Conservation (phyloP, 164 flowering plant species). For the Litsea cubeba region DNA sequence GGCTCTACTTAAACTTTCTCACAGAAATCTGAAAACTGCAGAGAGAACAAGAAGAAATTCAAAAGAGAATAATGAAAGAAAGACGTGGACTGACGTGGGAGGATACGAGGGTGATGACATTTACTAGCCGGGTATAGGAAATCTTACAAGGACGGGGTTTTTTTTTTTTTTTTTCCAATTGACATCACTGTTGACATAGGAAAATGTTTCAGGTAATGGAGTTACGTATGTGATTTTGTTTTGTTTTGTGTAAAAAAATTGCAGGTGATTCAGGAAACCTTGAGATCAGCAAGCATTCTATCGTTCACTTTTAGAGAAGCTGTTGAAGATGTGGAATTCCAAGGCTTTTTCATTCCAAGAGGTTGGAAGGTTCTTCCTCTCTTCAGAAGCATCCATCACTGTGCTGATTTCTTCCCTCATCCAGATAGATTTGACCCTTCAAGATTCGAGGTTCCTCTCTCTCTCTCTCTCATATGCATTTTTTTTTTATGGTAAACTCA, state of each 20-base stretch:
- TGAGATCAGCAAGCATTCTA: conserved; percentile 63
- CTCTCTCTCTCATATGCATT: conserved; percentile 8
- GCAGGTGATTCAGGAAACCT: conserved; percentile 79
- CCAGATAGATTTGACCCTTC: conserved; percentile 90
- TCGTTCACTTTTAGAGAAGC: conserved; percentile 94
- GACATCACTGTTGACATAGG: not conserved
- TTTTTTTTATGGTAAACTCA: not conserved
- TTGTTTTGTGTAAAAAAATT: not conserved
- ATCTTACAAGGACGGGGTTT: not conserved
- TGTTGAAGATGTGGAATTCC: conserved; percentile 71
- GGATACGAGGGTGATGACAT: conserved; percentile 66
- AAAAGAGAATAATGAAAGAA: conserved; percentile 24
- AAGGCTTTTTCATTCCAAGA: conserved; percentile 77
- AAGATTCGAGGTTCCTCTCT: conserved; percentile 68
- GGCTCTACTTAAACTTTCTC: not conserved
- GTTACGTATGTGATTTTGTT: not conserved
- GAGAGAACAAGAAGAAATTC: conserved; percentile 70
- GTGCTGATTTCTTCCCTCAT: conserved; percentile 61
- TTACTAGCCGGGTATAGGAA: conserved; percentile 59
- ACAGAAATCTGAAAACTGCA: conserved; percentile 20
- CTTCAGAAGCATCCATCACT: conserved; percentile 83
- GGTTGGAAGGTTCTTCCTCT: conserved; percentile 99
- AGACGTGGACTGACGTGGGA: conserved; percentile 66
- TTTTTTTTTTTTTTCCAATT: too few species aligned
- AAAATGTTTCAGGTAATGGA: not conserved